Conservation (phyloP, 495 filamentous ascomycete species). For the Penicillium macrosclerotiorum region DNA sequence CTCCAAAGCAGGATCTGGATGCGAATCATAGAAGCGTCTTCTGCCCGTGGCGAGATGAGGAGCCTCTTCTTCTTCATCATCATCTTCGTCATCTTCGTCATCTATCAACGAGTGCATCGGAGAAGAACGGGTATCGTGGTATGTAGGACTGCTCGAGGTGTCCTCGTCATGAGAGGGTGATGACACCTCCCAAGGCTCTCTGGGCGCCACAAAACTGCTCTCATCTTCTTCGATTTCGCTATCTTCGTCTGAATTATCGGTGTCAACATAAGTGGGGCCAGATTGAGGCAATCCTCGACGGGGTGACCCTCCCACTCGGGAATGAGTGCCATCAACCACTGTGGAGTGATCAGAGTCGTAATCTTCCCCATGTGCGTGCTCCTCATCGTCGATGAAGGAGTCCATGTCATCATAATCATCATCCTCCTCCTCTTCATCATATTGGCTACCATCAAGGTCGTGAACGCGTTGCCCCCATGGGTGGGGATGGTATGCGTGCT, state of each 20-base stretch:
- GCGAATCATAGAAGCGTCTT: background rate
- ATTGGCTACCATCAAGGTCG: background rate
- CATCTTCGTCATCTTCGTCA: constrained; percentile 6
- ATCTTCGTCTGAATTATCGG: constrained; percentile 2
- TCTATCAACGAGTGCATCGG: background rate
- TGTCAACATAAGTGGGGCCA: background rate
- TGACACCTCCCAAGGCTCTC: background rate
- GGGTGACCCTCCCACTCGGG: too few species aligned
- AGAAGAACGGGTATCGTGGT: constrained; percentile 3
- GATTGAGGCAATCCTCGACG: too few species aligned
- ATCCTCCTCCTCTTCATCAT: constrained; percentile 31
- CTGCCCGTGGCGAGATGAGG: background rate
- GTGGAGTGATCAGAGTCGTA: constrained; percentile 20
- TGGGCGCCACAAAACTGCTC: background rate
- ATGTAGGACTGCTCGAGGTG: background rate
- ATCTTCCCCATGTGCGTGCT: constrained; percentile 10
- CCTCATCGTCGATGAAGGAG: constrained; percentile 42
- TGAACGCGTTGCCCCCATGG: background rate
- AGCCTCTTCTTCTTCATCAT: constrained; percentile 14
- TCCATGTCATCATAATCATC: constrained; percentile 37
- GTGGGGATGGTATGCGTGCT: constrained; percentile 1
- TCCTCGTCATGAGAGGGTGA: background rate
- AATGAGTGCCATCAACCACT: constrained; percentile 6
- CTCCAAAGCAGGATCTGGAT: background rate
- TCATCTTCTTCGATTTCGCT: constrained; percentile 5